Conservation (phyloP, 768 basidiomycete species). For the Pleurotus ostreatus region DNA sequence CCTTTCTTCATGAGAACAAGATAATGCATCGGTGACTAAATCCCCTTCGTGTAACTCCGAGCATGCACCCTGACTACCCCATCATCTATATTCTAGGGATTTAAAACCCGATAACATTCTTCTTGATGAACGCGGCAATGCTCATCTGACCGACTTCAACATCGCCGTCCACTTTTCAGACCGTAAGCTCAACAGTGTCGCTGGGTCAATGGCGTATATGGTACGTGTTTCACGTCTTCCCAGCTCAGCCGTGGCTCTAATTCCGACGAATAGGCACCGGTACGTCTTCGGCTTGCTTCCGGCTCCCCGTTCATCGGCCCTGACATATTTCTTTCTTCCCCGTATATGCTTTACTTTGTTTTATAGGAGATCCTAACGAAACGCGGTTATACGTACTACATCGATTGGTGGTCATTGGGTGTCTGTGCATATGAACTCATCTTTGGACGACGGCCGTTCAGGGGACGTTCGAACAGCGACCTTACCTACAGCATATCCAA, state of each 20-base stretch:
- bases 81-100: conserved; percentile 49
- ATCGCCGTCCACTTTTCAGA: conserved; percentile 97
- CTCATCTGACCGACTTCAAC: conserved; percentile 97
- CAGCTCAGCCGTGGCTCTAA: neutral
- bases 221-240: conserved; percentile 62
- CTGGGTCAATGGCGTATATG: conserved; percentile 99
- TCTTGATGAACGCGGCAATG: conserved; percentile 91
- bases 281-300: conserved; percentile 1
- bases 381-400: conserved; percentile 89
- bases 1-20: conserved; percentile 86
- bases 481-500: conserved; percentile 90
- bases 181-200: conserved; percentile 82
- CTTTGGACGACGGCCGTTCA: conserved; percentile 88
- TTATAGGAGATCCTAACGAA: conserved; percentile 76
- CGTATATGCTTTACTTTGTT: conserved; percentile 9
- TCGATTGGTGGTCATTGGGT: conserved; percentile 97
- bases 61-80: conserved; percentile 13
- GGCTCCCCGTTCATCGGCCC: neutral
- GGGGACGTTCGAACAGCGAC: conserved; percentile 90
- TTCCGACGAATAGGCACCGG: conserved; percentile 4
- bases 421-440: conserved; percentile 91
- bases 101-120: conserved; percentile 98
- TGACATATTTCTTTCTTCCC: conserved; percentile 2
- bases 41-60: conserved; percentile 14
- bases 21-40: conserved; percentile 89